phyloP scores from a whole-genome alignment of 2,329 filamentous ascomycete species.

The Calonectria ilicicola region DNA sequence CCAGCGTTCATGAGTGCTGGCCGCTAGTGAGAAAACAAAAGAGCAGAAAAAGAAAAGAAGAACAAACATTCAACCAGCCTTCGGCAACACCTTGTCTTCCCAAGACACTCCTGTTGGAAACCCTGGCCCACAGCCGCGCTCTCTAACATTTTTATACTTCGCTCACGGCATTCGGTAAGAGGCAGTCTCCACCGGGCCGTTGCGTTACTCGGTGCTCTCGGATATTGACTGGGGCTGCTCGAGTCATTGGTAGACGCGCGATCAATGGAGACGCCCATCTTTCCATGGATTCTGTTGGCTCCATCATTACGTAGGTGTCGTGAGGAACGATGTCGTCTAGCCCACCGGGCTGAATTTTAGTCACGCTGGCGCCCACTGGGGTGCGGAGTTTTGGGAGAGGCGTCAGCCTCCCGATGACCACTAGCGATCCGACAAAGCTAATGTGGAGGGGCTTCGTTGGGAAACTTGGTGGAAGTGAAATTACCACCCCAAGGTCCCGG shows the following conservation, averaged over 20 bases:
- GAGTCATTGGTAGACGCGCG: neutral
- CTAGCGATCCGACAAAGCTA: neutral
- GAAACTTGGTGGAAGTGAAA: neutral
- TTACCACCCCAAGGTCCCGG: neutral
- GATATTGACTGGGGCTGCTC: conserved; percentile 7
- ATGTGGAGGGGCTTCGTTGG: neutral
- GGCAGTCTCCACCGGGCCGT: neutral
- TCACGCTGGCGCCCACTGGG: conserved; percentile 1
- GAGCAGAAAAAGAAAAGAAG: neutral
- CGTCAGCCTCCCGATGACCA: conserved; percentile 16
- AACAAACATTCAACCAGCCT: neutral
- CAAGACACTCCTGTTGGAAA: neutral
- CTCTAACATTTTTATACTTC: neutral
- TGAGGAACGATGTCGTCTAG: conserved; percentile 8
- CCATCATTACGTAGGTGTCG: conserved; percentile 39
- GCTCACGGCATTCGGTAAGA: neutral
- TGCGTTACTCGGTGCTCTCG: conserved; percentile 4
- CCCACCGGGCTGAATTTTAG: conserved; percentile 11
- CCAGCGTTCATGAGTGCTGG: neutral
- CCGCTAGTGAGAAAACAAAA: neutral
- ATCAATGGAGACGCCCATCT: conserved; percentile 14
- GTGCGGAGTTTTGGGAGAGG: conserved; percentile 3
- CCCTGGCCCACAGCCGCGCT: neutral
- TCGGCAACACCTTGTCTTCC: neutral
- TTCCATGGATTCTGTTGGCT: conserved; percentile 30